Evolutionary conservation across 495 filamentous ascomycete species (phyloP).

Genomic region (Penicillium silybi): DNA sequence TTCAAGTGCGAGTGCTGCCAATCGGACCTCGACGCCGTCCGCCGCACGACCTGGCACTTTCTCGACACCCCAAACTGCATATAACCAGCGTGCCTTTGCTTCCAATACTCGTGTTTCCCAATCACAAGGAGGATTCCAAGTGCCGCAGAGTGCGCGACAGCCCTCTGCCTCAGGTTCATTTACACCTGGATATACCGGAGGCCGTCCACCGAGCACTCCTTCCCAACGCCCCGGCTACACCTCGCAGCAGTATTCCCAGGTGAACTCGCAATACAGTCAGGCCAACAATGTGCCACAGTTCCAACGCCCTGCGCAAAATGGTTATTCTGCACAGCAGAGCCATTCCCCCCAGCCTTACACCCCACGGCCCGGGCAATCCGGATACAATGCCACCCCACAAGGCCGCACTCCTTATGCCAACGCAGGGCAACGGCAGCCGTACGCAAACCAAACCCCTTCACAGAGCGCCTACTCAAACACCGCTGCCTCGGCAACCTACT

Average conservation of each 20-base stretch:
- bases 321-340: conserved; percentile 24
- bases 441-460: conserved; percentile 21
- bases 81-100: conserved; percentile 34
- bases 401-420: conserved; percentile 29
- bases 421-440: conserved; percentile 23
- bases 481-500: conserved; percentile 38
- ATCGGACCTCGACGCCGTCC: conserved; percentile 31
- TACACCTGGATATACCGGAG: conserved; percentile 32
- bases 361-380: conserved; percentile 35
- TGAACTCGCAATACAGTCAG: conserved; percentile 36
- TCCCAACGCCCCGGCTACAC: conserved; percentile 36
- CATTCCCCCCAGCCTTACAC: conserved; percentile 41
- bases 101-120: conserved; percentile 30
- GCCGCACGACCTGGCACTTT: conserved; percentile 26
- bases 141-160: conserved; percentile 41
- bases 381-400: conserved; percentile 32
- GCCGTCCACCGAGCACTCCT: conserved; percentile 42
- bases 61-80: conserved; percentile 27
- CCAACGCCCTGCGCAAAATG: conserved; percentile 39
- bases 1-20: conserved; percentile 20
- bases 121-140: conserved; percentile 33
- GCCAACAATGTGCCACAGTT: conserved; percentile 34
- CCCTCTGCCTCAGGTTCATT: conserved; percentile 31
- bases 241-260: conserved; percentile 37
- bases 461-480: conserved; percentile 38